These are phyloP conservation scores for Nitzschia putrida DNA, from an alignment of 108 stramenopile genomes.

Conservation along the genomic window DNA sequence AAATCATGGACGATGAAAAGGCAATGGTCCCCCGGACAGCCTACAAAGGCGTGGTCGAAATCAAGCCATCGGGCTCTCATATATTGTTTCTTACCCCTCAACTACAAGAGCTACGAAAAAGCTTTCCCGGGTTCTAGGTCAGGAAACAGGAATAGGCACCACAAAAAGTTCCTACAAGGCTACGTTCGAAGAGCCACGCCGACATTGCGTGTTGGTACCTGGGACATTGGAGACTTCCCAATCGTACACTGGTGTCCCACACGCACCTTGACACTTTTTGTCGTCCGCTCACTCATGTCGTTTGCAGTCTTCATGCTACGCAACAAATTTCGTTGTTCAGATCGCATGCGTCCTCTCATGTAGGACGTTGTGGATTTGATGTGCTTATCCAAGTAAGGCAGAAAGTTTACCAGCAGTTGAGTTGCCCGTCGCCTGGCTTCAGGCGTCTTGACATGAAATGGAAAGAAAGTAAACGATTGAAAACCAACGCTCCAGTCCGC, in stretches of 20 bases:
- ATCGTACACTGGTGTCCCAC: too few species aligned
- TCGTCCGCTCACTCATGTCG: neutral
- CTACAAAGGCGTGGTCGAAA: conserved; percentile 89
- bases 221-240: too few species aligned
- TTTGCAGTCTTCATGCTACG: neutral
- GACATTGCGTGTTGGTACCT: too few species aligned
- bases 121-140: neutral
- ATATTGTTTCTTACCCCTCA: conserved; percentile 51
- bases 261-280: too few species aligned
- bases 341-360: conserved; percentile 23
- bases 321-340: conserved; percentile 6
- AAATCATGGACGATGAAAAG: conserved; percentile 89
- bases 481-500: conserved; percentile 7
- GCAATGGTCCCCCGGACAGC: conserved; percentile 88
- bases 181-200: too few species aligned
- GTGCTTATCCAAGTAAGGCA: conserved; percentile 29
- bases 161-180: too few species aligned
- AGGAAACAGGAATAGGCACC: too few species aligned
- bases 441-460: conserved; percentile 13
- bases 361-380: conserved; percentile 22
- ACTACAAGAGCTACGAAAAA: neutral
- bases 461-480: conserved; percentile 35
- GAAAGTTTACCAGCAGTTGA: conserved; percentile 21
- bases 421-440: conserved; percentile 9
- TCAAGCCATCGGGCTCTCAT: conserved; percentile 38